These are phyloP conservation scores for Knufia petricola DNA, from an alignment of 2,329 filamentous ascomycete species.

Conservation along the genomic window DNA sequence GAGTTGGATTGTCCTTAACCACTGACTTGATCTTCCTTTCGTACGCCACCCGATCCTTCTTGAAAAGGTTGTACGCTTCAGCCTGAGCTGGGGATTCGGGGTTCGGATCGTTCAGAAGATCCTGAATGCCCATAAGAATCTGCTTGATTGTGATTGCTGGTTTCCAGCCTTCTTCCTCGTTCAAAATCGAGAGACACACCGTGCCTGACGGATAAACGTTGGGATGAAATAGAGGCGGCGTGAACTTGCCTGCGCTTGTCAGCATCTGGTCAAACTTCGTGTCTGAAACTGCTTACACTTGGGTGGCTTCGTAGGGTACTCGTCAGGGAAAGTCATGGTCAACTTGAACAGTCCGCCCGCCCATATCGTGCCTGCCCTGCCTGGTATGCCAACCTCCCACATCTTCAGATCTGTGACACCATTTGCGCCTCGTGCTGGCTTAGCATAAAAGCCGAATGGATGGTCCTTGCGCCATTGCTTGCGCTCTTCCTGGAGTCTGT, in stretches of 20 bases:
- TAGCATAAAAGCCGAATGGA: conserved; percentile 94
- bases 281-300: conserved; percentile 64
- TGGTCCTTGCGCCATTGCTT: conserved; percentile 97
- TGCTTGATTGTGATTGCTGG: conserved; percentile 98
- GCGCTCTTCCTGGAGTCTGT: conserved; percentile 77
- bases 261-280: conserved; percentile 13
- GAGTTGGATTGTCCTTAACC: conserved; percentile 79
- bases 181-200: conserved; percentile 91
- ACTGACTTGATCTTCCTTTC: conserved; percentile 79
- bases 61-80: conserved; percentile 94
- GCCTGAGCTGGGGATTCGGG: conserved; percentile 94
- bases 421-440: conserved; percentile 62
- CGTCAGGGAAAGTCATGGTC: conserved; percentile 84
- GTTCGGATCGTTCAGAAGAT: conserved; percentile 90
- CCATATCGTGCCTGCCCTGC: conserved; percentile 95
- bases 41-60: conserved; percentile 78
- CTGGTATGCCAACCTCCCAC: conserved; percentile 94
- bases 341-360: conserved; percentile 96
- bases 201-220: conserved; percentile 98
- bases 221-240: conserved; percentile 90
- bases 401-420: conserved; percentile 84
- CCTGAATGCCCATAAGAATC: conserved; percentile 91
- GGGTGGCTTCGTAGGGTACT: conserved; percentile 96
- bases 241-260: conserved; percentile 69
- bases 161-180: conserved; percentile 98